phyloP scores from a whole-genome alignment of 108 stramenopile genomes.

The Stephanodiscus triporus region DNA sequence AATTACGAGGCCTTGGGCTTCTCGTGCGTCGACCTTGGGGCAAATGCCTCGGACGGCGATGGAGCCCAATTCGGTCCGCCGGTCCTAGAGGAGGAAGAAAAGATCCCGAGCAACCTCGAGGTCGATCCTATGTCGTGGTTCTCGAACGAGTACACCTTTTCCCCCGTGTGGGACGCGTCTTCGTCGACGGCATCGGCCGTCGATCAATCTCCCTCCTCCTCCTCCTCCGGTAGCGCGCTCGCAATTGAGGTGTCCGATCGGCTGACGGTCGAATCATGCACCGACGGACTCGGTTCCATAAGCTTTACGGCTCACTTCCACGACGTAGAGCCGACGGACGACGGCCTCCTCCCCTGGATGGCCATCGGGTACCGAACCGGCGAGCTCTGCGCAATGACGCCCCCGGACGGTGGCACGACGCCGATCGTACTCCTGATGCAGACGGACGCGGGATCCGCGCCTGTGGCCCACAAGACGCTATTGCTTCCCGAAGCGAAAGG shows the following conservation, averaged over 20 bases:
- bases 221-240: slow-evolving; percentile 10
- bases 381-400: slow-evolving; percentile 43
- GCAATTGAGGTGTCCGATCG: slow-evolving; percentile 39
- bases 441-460: background rate
- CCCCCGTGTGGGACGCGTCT: slow-evolving; percentile 49
- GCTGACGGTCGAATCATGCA: slow-evolving; percentile 50
- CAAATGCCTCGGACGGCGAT: slow-evolving; percentile 6
- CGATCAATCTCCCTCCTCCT: background rate
- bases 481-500: slow-evolving; percentile 21
- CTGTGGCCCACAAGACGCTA: slow-evolving; percentile 19
- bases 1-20: slow-evolving; percentile 36
- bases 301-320: slow-evolving; percentile 22
- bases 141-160: slow-evolving; percentile 50
- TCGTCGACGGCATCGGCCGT: slow-evolving; percentile 5
- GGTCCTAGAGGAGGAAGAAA: slow-evolving; percentile 22
- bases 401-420: slow-evolving; percentile 26
- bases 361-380: slow-evolving; percentile 30
- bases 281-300: slow-evolving; percentile 21
- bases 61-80: slow-evolving; percentile 33
- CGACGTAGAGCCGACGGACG: slow-evolving; percentile 22
- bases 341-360: slow-evolving; percentile 45
- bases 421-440: slow-evolving; percentile 28
- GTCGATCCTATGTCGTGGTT: slow-evolving; percentile 51
- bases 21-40: slow-evolving; percentile 18
- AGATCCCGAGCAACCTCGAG: slow-evolving; percentile 57